Evolutionary conservation across 2,329 filamentous ascomycete species (phyloP).

Genomic region (Epicoccum sorghinum): DNA sequence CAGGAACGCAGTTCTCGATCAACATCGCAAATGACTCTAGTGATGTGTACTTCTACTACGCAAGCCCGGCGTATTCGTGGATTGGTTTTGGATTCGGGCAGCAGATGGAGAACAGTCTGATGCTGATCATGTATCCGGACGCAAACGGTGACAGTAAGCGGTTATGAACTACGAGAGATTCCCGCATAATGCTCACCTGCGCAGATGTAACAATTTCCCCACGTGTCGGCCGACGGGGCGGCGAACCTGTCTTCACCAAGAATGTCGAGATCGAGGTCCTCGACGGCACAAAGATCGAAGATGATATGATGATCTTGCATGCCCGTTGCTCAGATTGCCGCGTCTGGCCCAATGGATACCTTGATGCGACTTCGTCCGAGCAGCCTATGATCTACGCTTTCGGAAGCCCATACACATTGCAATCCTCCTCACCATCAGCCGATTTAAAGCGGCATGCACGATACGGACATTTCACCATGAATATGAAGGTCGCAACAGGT

Average conservation of each 20-base stretch:
- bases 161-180: too few relatives aligned
- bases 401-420: constrained; percentile 38
- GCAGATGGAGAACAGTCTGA: constrained; percentile 52
- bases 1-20: constrained; percentile 45
- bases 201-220: constrained; percentile 47
- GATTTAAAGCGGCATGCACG: constrained; percentile 45
- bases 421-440: constrained; percentile 40
- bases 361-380: constrained; percentile 38
- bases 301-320: constrained; percentile 47
- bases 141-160: constrained; percentile 40
- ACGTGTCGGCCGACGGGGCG: constrained; percentile 41
- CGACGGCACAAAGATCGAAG: constrained; percentile 38
- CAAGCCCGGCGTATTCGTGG: constrained; percentile 51
- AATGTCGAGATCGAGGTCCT: constrained; percentile 39
- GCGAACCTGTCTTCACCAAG: constrained; percentile 44
- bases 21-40: constrained; percentile 40
- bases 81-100: constrained; percentile 53
- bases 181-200: neutral
- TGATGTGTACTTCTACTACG: constrained; percentile 45
- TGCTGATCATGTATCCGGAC: constrained; percentile 53
- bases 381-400: constrained; percentile 54
- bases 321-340: constrained; percentile 50
- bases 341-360: constrained; percentile 42
- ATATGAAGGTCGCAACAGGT: constrained; percentile 48
- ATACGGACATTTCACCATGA: constrained; percentile 51